Evolutionary conservation across 345 rosid genomes (phyloP).

Genomic region (Mercurialis annua): DNA sequence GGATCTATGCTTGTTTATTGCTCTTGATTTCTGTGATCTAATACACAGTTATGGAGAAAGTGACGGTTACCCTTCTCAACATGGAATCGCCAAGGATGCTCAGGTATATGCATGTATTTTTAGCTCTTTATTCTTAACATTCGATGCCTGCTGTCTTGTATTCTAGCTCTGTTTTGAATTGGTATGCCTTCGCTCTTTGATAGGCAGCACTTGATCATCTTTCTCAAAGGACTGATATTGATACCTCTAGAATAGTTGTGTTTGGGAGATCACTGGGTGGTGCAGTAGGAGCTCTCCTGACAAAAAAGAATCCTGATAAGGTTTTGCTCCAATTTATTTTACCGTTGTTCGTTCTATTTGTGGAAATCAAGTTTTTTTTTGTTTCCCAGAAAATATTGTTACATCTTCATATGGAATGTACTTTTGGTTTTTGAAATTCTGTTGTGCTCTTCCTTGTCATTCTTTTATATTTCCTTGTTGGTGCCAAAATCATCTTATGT

Average conservation of each 20-base stretch:
- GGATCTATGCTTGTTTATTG: slow-evolving; percentile 15
- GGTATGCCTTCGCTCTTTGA: slow-evolving; percentile 19
- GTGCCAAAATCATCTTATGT: too few relatives aligned
- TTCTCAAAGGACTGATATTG: slow-evolving; percentile 79
- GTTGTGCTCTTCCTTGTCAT: background rate
- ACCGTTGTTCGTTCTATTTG: background rate
- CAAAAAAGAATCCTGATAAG: slow-evolving; percentile 90
- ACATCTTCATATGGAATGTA: background rate
- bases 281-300: slow-evolving; percentile 89
- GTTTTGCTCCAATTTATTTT: slow-evolving; percentile 29
- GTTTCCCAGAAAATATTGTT: background rate
- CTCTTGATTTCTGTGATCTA: slow-evolving; percentile 19
- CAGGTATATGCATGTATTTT: slow-evolving; percentile 60
- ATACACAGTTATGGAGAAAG: slow-evolving; percentile 90
- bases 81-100: slow-evolving; percentile 80
- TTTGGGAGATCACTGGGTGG: slow-evolving; percentile 99
- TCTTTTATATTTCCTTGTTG: background rate
- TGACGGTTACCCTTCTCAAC: slow-evolving; percentile 97
- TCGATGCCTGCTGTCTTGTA: slow-evolving; percentile 8
- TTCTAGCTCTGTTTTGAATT: slow-evolving; percentile 12
- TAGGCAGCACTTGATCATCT: slow-evolving; percentile 99
- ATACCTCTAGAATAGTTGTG: slow-evolving; percentile 79
- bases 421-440: background rate
- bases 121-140: slow-evolving; percentile 11
- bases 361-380: background rate